phyloP scores from a whole-genome alignment of 495 filamentous ascomycete genomes.

The Xylaria longipes region DNA sequence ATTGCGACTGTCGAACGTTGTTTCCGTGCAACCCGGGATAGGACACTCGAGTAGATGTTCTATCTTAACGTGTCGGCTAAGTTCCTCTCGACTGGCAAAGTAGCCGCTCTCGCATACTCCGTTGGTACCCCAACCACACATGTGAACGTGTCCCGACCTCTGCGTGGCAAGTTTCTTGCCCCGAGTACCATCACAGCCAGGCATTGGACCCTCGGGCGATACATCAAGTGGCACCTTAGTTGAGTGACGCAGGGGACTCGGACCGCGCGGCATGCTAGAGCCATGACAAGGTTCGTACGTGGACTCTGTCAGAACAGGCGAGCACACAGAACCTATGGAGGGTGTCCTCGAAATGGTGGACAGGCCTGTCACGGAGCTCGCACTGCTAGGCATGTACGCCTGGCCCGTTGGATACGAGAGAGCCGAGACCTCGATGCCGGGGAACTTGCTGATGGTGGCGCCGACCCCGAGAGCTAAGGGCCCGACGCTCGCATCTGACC shows the following conservation, averaged over 20 bases:
- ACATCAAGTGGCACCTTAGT: not conserved
- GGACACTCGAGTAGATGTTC: conserved; percentile 42
- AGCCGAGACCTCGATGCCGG: conserved; percentile 7
- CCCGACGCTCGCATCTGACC: conserved; percentile 22
- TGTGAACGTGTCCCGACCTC: conserved; percentile 21
- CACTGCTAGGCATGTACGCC: conserved; percentile 12
- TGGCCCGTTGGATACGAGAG: conserved; percentile 5
- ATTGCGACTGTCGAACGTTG: conserved; percentile 25
- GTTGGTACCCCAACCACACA: conserved; percentile 37
- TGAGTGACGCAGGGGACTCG: conserved; percentile 33
- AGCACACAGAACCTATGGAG: conserved; percentile 28
- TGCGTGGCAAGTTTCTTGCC: not conserved
- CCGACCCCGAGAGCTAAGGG: conserved; percentile 19
- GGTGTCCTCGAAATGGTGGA: conserved; percentile 27
- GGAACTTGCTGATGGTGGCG: conserved; percentile 24
- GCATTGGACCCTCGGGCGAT: conserved; percentile 5
- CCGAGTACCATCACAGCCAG: not conserved
- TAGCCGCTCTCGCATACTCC: conserved; percentile 30
- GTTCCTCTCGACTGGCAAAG: conserved; percentile 37
- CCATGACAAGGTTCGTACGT: conserved; percentile 18
- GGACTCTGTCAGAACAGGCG: conserved; percentile 30
- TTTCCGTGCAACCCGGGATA: conserved; percentile 35
- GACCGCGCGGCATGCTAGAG: conserved; percentile 26
- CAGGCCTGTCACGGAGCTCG: conserved; percentile 25
- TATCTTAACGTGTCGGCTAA: conserved; percentile 42